Evolutionary conservation across 176 grass and related monocot genomes (phyloP).

Genomic region (Triticum urartu): DNA sequence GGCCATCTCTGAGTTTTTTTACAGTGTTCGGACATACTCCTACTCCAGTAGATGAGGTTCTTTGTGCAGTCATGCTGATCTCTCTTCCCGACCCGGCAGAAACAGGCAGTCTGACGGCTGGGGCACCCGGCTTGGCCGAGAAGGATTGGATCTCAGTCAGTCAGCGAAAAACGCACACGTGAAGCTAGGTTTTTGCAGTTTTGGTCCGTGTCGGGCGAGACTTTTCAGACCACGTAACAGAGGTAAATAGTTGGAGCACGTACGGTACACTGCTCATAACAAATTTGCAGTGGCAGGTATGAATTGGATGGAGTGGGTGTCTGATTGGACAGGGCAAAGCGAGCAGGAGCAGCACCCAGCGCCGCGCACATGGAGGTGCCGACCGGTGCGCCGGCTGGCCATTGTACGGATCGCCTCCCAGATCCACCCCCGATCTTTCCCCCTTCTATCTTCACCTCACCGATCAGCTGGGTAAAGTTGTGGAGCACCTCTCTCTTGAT

Average conservation of each 20-base stretch:
- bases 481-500: too few relatives aligned
- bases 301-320: not conserved
- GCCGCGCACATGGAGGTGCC: not conserved
- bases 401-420: slow-evolving; percentile 1
- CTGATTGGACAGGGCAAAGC: slow-evolving; percentile 8
- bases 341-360: too few relatives aligned
- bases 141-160: not conserved
- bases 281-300: not conserved
- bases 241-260: not conserved
- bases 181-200: not conserved
- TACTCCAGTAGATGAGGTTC: not conserved
- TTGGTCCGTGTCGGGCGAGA: not conserved
- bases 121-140: too few relatives aligned
- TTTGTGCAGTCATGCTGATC: not conserved
- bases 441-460: too few relatives aligned
- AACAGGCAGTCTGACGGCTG: not conserved
- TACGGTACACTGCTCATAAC: not conserved
- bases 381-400: not conserved
- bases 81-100: too few relatives aligned
- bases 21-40: not conserved
- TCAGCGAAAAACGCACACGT: not conserved
- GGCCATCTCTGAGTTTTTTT: not conserved
- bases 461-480: too few relatives aligned
- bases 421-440: not conserved
- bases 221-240: not conserved